Evolutionary conservation across 148 eudicot species (phyloP), one percentile per base, ranked within the genome.

Genomic region (Rhododendron williamsianum): DNA sequence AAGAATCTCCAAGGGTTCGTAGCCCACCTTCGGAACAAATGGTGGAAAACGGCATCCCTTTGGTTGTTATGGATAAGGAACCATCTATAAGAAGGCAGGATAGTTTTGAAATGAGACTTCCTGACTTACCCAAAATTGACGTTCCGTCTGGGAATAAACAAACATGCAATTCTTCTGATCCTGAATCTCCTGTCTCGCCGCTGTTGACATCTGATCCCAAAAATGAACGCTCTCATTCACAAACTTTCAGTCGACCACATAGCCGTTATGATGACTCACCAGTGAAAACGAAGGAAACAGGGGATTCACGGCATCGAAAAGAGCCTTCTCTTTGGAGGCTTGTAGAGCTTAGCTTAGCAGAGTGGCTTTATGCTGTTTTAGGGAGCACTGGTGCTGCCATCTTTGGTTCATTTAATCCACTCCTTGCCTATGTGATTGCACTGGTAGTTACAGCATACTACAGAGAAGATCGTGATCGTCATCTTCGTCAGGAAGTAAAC

Each of bases 361-460:
- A 97, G 83, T 97, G 99, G 99, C 98, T 97, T 65, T 97, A 97
- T 92, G 99, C 99, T 83, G 98, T 95, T 86, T 87, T 97, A 46
- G 99, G 99, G 77, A 93, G 99, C 91, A 92, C 85, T 84, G 99
- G 99, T 87, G 99, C 99, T 84, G 99, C 99, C 30, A 94, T 97
- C 56, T 97, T 97, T 90, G 99, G 99, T 72, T 95, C 99, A 63
- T 97, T 97, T 67, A 97, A 95, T 89, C 99, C 99, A 78, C 92
- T 97, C 82, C 99, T 97, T 88, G 99, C 99, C 38, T 97, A 97
- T 87, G 97, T 97, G 84, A 95, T 97, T 85, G 92, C 98, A 30
- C 91, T 97, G 51, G 87, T 97, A 85, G 95, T 95, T 84, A 92
- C 98, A 45, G 92, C 91, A 73, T 95, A 95, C 88, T 97, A 95